Evolutionary conservation across 345 rosid species (phyloP).

Genomic region (Litchi chinensis): DNA sequence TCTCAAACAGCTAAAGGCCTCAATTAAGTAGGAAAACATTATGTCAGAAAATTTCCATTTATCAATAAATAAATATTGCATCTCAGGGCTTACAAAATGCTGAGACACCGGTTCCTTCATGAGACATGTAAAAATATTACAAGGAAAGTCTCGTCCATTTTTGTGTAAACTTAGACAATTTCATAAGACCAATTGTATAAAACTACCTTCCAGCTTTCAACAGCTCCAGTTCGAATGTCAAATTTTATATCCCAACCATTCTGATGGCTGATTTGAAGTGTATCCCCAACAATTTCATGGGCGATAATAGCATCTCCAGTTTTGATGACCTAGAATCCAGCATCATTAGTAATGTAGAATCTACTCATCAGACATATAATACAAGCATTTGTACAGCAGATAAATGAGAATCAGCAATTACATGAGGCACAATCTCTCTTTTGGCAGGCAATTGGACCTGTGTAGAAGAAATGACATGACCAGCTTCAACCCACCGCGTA

Average conservation of each 20-base stretch:
- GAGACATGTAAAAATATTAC: background rate
- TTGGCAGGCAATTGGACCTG: slow-evolving; percentile 76
- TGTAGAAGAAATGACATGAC: slow-evolving; percentile 75
- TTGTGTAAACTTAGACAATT: slow-evolving; percentile 6
- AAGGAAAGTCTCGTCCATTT: background rate
- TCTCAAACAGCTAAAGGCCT: background rate
- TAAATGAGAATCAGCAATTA: slow-evolving; percentile 31
- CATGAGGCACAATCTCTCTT: slow-evolving; percentile 63
- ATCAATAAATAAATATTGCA: background rate
- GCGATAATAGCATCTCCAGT: slow-evolving; percentile 41
- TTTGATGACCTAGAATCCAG: slow-evolving; percentile 55
- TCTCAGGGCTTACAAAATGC: background rate
- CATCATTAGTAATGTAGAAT: slow-evolving; percentile 14
- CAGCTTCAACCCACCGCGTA: slow-evolving; percentile 76
- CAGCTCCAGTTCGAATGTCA: slow-evolving; percentile 54
- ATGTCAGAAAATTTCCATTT: background rate
- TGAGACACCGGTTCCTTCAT: background rate
- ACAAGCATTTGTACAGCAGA: background rate
- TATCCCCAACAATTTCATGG: slow-evolving; percentile 57
- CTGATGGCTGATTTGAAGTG: slow-evolving; percentile 53
- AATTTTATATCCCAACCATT: slow-evolving; percentile 72
- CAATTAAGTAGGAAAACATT: background rate
- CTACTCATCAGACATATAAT: background rate
- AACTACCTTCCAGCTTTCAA: slow-evolving; percentile 87
- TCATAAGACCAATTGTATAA: slow-evolving; percentile 19